These are phyloP conservation scores for Cyberlindnera saturnus DNA, from an alignment of 805 yeast genomes.

Conservation along the genomic window DNA sequence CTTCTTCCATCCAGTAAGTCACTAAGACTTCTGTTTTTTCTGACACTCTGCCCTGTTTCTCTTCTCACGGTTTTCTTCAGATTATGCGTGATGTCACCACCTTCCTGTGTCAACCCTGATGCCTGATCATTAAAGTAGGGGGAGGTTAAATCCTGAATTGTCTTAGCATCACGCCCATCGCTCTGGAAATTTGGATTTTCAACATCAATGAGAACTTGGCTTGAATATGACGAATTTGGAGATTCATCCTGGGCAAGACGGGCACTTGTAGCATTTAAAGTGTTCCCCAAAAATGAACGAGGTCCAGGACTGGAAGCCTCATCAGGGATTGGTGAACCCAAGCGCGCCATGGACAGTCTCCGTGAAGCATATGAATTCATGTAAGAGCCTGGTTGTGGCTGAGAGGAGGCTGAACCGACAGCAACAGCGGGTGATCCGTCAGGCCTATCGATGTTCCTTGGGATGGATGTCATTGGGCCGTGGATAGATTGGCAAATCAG, in stretches of 20 bases:
- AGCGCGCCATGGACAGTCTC: conserved; percentile 13
- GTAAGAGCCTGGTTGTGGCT: not conserved
- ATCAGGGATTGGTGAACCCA: conserved; percentile 12
- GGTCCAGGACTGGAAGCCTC: conserved; percentile 3
- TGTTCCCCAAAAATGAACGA: not conserved
- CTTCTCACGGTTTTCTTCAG: conserved; percentile 11
- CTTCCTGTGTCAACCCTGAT: conserved; percentile 12
- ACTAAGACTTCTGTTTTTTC: conserved; percentile 16
- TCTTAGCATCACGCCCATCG: conserved; percentile 6
- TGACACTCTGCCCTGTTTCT: conserved; percentile 6
- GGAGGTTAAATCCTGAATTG: conserved; percentile 10
- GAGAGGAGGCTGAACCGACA: not conserved
- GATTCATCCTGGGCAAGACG: not conserved
- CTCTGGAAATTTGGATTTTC: conserved; percentile 15
- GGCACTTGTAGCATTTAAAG: not conserved
- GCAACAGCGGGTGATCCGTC: not conserved
- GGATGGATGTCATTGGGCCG: not conserved
- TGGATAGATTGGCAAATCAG: no score
- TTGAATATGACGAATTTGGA: conserved; percentile 1
- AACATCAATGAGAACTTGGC: conserved; percentile 12
- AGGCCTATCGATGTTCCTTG: not conserved
- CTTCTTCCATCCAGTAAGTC: conserved; percentile 34
- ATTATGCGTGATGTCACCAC: conserved; percentile 23
- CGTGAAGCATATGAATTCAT: conserved; percentile 7
- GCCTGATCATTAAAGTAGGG: conserved; percentile 15